Conservation (phyloP, 1,139 yeast genomes). For the Saccharomyces pastorianus region DNA sequence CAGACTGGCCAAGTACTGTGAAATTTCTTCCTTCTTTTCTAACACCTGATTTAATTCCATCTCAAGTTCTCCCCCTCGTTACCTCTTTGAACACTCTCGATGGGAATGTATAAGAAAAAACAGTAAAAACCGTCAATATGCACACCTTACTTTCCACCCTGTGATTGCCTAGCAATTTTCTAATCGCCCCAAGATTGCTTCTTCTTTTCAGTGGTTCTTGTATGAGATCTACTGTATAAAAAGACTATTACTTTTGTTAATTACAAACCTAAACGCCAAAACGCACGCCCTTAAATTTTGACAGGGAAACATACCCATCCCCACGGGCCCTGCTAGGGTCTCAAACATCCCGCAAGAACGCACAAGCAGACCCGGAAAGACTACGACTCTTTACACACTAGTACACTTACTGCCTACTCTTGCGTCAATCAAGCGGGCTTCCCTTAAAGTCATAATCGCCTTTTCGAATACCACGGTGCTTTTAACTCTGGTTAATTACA, state of each 20-base stretch:
- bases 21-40: constrained; percentile 19
- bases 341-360: not conserved
- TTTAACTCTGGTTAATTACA: not conserved
- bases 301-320: not conserved
- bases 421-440: not conserved
- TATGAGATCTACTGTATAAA: not conserved
- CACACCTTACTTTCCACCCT: not conserved
- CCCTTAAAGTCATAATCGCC: not conserved
- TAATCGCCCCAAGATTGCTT: too few relatives aligned
- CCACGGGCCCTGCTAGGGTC: not conserved
- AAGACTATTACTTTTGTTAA: not conserved
- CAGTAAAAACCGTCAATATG: too few relatives aligned
- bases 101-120: not conserved
- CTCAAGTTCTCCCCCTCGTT: not conserved
- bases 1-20: constrained; percentile 15
- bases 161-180: too few relatives aligned
- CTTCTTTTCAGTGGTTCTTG: not conserved
- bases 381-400: not conserved
- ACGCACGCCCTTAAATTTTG: not conserved
- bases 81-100: not conserved
- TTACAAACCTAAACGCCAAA: not conserved
- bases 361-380: not conserved
- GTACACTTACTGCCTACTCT: not conserved
- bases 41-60: constrained; percentile 23
- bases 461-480: not conserved